phyloP scores from a whole-genome alignment of 129 eudicot species.

The Flaveria sonorensis region DNA sequence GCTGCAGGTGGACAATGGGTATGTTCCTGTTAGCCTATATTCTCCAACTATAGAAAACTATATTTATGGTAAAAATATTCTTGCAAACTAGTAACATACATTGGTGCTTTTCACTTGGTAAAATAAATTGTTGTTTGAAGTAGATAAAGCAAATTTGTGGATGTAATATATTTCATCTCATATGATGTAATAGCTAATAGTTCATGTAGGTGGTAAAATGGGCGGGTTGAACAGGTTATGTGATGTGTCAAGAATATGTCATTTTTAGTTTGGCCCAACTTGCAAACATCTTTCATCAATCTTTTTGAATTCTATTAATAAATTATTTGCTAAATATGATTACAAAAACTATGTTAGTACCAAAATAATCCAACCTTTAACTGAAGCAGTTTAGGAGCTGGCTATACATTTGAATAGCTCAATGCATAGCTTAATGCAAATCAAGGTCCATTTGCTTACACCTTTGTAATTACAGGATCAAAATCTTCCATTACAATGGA shows the following conservation, averaged over 20 bases:
- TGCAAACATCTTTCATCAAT: not conserved
- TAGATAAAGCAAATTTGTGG: not conserved
- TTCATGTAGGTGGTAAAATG: not conserved
- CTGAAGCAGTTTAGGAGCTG: not conserved
- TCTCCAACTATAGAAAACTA: conserved; percentile 10
- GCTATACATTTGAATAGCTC: not conserved
- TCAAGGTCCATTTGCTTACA: conserved; percentile 25
- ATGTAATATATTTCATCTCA: not conserved
- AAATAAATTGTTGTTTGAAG: not conserved
- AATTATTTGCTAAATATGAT: not conserved
- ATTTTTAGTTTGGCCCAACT: not conserved
- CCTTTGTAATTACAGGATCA: conserved; percentile 55
- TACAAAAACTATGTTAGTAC: not conserved
- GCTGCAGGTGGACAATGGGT: conserved; percentile 96
- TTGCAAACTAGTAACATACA: not conserved
- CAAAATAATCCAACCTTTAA: not conserved
- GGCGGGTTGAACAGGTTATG: too few relatives aligned
- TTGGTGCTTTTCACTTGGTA: not conserved
- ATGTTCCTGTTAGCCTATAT: conserved; percentile 31
- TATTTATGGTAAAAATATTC: not conserved
- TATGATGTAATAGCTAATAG: not conserved
- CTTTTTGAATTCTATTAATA: not conserved
- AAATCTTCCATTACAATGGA: conserved; percentile 84
- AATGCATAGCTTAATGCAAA: too few relatives aligned
- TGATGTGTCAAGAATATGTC: not conserved